Conservation (phyloP, 2,329 filamentous ascomycete genomes). For the Lecanicillium sp. region DNA sequence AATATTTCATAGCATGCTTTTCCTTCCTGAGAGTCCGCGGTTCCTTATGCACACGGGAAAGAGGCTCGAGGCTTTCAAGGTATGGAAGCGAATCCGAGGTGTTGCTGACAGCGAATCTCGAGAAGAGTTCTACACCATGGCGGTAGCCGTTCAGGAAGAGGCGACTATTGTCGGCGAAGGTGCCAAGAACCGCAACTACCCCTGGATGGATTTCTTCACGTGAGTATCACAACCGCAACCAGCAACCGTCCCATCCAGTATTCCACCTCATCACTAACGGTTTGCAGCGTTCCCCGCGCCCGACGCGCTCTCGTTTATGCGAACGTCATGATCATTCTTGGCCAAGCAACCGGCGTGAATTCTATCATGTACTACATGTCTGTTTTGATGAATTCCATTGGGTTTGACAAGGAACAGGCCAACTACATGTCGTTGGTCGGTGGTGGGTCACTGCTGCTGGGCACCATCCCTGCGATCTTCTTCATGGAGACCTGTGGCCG, state of each 20-base stretch:
- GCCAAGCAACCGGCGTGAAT: constrained; percentile 66
- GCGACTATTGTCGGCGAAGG: constrained; percentile 47
- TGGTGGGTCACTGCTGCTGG: constrained; percentile 59
- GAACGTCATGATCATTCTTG: constrained; percentile 64
- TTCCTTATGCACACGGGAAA: constrained; percentile 63
- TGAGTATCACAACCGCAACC: constrained; percentile 14
- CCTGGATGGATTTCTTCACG: constrained; percentile 71
- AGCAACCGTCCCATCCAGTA: not conserved
- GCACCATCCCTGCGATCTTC: constrained; percentile 62
- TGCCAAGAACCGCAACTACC: constrained; percentile 49
- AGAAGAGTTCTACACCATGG: constrained; percentile 69
- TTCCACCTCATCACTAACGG: not conserved
- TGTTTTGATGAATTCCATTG: constrained; percentile 60
- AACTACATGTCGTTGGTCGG: constrained; percentile 74
- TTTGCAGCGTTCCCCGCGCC: constrained; percentile 49
- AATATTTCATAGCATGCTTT: constrained; percentile 54
- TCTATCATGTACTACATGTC: constrained; percentile 70
- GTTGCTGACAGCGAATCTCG: constrained; percentile 48
- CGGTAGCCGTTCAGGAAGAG: constrained; percentile 52
- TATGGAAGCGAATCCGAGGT: constrained; percentile 69
- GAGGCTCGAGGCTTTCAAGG: constrained; percentile 43
- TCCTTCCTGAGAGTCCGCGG: constrained; percentile 64
- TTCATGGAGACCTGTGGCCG: constrained; percentile 68
- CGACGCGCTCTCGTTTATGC: constrained; percentile 60
- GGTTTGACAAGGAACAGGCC: constrained; percentile 54